A percentile compares a stretch with the other conserved stretches of the same genome.
Evolutionary conservation across 768 basidiomycete species (phyloP).

Genomic region (Boletus edulis): DNA sequence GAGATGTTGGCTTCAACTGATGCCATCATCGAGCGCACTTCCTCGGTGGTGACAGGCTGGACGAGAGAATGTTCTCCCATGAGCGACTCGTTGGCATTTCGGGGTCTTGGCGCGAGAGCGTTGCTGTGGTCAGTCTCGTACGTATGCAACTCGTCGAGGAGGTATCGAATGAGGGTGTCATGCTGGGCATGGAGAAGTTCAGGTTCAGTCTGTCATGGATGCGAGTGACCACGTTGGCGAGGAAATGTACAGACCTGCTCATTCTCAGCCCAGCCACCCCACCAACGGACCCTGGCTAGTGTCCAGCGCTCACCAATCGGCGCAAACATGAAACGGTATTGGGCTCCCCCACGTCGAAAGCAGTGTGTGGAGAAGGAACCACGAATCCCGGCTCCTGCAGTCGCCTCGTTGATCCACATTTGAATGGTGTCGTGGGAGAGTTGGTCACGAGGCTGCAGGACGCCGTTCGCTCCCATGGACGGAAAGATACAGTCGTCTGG

Average conservation of each 20-base stretch:
- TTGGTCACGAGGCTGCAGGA: neutral
- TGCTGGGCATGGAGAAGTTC: neutral
- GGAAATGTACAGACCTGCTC: constrained; percentile 28
- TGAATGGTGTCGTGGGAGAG: neutral
- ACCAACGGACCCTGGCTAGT: constrained; percentile 31
- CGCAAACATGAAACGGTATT: constrained; percentile 38
- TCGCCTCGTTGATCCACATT: neutral
- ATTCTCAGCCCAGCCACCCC: constrained; percentile 41
- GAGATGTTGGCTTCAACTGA: neutral
- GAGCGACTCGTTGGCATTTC: too few relatives aligned
- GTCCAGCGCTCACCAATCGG: constrained; percentile 36
- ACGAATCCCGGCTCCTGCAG: neutral
- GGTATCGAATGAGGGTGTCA: neutral
- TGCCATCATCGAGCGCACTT: neutral
- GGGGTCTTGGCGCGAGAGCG: neutral
- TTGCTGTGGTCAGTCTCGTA: neutral
- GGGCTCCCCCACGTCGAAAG: neutral
- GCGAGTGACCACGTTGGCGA: neutral
- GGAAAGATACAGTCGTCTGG: neutral
- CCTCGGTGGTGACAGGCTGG: neutral
- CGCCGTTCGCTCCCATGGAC: neutral
- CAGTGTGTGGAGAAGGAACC: neutral
- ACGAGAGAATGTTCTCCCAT: neutral
- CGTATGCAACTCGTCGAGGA: neutral
- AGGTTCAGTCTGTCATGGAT: neutral